Conservation (phyloP, 2,329 filamentous ascomycete genomes). For the Fusarium sp. region DNA sequence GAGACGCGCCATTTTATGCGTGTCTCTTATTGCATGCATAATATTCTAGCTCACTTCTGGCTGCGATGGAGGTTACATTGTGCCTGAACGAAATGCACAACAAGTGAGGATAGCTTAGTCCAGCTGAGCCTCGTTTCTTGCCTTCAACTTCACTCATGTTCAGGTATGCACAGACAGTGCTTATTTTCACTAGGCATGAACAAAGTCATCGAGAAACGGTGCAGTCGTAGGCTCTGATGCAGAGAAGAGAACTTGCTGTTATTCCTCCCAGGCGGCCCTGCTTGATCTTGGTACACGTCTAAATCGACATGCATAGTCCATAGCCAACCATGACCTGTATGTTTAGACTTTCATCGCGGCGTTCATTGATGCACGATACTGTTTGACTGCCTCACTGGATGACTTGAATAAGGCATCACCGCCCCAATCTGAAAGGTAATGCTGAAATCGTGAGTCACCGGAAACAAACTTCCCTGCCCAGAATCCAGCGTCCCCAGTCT, state of each 20-base stretch:
- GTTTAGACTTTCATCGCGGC: neutral
- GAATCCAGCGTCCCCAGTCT: conserved; percentile 10
- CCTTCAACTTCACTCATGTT: conserved; percentile 1
- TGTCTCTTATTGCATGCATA: conserved; percentile 19
- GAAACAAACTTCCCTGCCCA: conserved; percentile 24
- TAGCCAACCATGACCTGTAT: conserved; percentile 8
- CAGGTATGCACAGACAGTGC: neutral
- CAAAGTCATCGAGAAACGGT: neutral
- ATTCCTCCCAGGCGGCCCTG: too few species aligned
- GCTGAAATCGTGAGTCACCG: conserved; percentile 30
- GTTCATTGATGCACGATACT: neutral
- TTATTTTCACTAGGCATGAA: too few species aligned
- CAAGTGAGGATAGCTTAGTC: conserved; percentile 12
- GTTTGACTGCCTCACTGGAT: conserved; percentile 17
- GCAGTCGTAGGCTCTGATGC: too few species aligned
- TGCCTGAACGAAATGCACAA: conserved; percentile 32
- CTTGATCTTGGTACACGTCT: too few species aligned
- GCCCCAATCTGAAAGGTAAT: conserved; percentile 14
- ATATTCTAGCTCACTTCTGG: conserved; percentile 9
- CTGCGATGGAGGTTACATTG: conserved; percentile 25
- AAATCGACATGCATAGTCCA: too few species aligned
- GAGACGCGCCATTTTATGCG: conserved; percentile 1
- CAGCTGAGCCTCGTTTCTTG: conserved; percentile 1
- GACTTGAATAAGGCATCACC: conserved; percentile 16
- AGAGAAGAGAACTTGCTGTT: too few species aligned